phyloP scores from a whole-genome alignment of 345 rosid genomes.

The Physaria fendleri region DNA sequence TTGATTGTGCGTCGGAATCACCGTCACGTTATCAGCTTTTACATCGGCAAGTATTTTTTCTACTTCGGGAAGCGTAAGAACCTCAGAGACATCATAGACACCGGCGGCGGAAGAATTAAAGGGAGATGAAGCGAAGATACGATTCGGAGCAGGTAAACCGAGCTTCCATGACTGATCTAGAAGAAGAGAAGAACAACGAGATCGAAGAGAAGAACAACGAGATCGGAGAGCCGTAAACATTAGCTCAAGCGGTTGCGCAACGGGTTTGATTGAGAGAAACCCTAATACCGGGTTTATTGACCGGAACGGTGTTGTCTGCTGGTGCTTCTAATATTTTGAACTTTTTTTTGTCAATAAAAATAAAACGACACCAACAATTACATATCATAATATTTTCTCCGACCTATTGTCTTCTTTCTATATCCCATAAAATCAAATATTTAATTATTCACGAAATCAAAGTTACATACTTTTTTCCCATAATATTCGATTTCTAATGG shows the following conservation, averaged over 20 bases:
- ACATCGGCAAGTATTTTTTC: constrained; percentile 80
- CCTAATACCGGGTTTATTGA: background rate
- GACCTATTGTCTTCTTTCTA: too few species aligned
- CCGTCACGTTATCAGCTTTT: constrained; percentile 70
- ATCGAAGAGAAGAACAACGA: constrained; percentile 26
- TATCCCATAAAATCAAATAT: too few species aligned
- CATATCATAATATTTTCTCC: too few species aligned
- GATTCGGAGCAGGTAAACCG: background rate
- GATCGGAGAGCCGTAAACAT: constrained; percentile 34
- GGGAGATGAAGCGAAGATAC: constrained; percentile 14
- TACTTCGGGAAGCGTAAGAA: constrained; percentile 26
- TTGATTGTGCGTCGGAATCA: constrained; percentile 47
- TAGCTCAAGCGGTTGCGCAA: background rate
- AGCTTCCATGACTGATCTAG: constrained; percentile 19
- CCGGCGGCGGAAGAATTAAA: background rate
- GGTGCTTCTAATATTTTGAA: too few species aligned
- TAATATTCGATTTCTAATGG: too few species aligned
- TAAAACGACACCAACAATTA: too few species aligned
- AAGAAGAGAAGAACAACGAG: constrained; percentile 9
- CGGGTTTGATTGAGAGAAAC: background rate
- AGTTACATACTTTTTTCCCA: too few species aligned
- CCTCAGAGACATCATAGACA: constrained; percentile 9
- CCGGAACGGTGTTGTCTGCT: background rate
- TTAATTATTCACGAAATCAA: too few species aligned
- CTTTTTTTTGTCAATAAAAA: too few species aligned